These are phyloP conservation scores for Botrytis hyacinthi DNA, from an alignment of 2,329 filamentous ascomycete genomes.

Conservation along the genomic window DNA sequence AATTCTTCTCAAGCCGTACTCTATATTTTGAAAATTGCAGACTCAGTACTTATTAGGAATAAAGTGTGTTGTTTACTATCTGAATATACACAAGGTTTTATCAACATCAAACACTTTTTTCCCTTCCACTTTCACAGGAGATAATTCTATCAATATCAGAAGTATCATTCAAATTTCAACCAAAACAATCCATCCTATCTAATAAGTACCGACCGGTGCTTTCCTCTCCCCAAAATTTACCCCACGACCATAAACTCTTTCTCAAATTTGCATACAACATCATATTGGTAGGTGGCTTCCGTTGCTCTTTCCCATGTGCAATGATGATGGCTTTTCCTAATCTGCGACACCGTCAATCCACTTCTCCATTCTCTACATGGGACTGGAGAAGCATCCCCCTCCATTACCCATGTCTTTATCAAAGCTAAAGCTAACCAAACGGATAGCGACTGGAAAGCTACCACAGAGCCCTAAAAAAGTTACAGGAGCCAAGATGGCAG, in stretches of 20 bases:
- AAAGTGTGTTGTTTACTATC: not conserved
- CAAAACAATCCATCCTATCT: not conserved
- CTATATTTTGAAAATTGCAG: not conserved
- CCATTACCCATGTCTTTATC: constrained; percentile 24
- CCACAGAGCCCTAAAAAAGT: constrained; percentile 26
- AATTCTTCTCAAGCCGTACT: not conserved
- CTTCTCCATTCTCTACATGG: constrained; percentile 20
- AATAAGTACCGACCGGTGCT: not conserved
- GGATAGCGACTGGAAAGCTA: constrained; percentile 26
- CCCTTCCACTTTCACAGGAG: not conserved
- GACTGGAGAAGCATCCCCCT: constrained; percentile 28
- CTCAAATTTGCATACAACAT: constrained; percentile 14
- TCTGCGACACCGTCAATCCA: constrained; percentile 25
- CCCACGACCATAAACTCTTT: constrained; percentile 20
- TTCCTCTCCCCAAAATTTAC: not conserved
- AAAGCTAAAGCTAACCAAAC: constrained; percentile 33
- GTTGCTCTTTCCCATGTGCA: constrained; percentile 13
- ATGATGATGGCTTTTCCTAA: not conserved
- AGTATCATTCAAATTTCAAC: not conserved
- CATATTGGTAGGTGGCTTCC: constrained; percentile 8
- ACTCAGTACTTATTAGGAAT: not conserved
- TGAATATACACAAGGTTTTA: not conserved
- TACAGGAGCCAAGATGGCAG: constrained; percentile 59
- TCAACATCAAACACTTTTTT: not conserved
- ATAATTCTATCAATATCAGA: not conserved